Percentiles rank a stretch among this genome's conserved stretches.
These are phyloP conservation scores for Phytophthora colocasiae DNA, from an alignment of 352 stramenopile genomes.

Conservation along the genomic window DNA sequence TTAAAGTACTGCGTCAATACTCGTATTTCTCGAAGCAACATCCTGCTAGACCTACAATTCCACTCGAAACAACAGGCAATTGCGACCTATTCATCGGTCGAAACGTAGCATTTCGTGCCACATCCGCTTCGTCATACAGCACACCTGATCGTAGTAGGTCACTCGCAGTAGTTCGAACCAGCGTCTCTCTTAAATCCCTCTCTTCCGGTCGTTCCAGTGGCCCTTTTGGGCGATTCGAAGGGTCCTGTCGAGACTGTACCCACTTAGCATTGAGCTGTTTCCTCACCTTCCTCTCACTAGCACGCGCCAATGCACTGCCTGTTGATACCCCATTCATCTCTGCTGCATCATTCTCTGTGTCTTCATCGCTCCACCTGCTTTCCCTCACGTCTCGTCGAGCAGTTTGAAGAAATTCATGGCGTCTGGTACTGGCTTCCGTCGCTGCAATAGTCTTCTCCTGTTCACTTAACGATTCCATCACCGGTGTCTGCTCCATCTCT, in stretches of 20 bases:
- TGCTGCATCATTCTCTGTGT: constrained; percentile 10
- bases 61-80: constrained; percentile 41
- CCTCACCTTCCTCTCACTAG: constrained; percentile 61
- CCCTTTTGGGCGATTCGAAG: constrained; percentile 51
- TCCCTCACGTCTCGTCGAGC: constrained; percentile 18
- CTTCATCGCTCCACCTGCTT: constrained; percentile 21
- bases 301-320: constrained; percentile 43
- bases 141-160: constrained; percentile 50
- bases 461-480: constrained; percentile 32
- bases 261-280: constrained; percentile 76
- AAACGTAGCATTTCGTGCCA: constrained; percentile 33
- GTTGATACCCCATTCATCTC: constrained; percentile 6
- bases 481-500: constrained; percentile 14
- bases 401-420: constrained; percentile 29
- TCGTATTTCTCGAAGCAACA: constrained; percentile 60
- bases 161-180: constrained; percentile 38
- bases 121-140: constrained; percentile 53
- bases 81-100: constrained; percentile 13
- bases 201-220: constrained; percentile 63
- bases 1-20: constrained; percentile 12
- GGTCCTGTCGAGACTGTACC: constrained; percentile 61
- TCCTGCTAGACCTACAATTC: constrained; percentile 55
- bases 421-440: constrained; percentile 55
- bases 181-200: constrained; percentile 52
- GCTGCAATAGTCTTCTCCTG: constrained; percentile 53